A percentile compares a stretch with the other conserved stretches of the same genome.
These are phyloP conservation scores for Tulasnella sp. DNA, from an alignment of 768 basidiomycete species.

Conservation along the genomic window DNA sequence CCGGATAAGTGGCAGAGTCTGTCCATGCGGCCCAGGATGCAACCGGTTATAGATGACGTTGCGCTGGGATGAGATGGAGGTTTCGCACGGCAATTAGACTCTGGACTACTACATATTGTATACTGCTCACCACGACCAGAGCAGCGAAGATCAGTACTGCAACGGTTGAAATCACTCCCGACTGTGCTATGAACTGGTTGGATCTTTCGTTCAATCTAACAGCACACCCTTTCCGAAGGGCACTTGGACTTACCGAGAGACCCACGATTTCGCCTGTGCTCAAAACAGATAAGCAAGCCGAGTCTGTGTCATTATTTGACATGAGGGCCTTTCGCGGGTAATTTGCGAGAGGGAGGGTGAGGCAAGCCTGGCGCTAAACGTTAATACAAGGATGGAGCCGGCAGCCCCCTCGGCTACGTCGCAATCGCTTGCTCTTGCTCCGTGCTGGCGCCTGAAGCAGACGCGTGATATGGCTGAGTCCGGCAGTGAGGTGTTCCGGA, in stretches of 20 bases:
- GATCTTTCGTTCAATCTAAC: background rate
- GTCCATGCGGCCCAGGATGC: constrained; percentile 3
- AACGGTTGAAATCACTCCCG: constrained; percentile 9
- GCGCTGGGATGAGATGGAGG: background rate
- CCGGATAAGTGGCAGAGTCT: constrained; percentile 4
- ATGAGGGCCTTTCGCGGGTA: no score
- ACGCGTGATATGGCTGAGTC: no score
- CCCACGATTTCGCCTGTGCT: constrained; percentile 13
- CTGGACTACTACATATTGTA: background rate
- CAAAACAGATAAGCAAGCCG: background rate
- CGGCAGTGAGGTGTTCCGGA: no score
- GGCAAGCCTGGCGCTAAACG: no score
- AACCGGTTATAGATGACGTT: constrained; percentile 7
- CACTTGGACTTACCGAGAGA: background rate
- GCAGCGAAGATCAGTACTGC: constrained; percentile 11
- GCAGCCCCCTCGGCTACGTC: no score
- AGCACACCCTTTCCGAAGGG: background rate
- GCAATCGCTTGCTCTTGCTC: no score
- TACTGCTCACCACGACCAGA: background rate
- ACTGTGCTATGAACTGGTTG: constrained; percentile 11
- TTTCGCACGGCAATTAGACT: background rate
- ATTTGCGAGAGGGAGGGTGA: no score
- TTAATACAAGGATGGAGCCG: no score
- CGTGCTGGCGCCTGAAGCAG: no score
- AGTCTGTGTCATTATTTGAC: background rate